These are phyloP conservation scores for Termitomyces sp. DNA, from an alignment of 768 basidiomycete genomes.

Conservation along the genomic window DNA sequence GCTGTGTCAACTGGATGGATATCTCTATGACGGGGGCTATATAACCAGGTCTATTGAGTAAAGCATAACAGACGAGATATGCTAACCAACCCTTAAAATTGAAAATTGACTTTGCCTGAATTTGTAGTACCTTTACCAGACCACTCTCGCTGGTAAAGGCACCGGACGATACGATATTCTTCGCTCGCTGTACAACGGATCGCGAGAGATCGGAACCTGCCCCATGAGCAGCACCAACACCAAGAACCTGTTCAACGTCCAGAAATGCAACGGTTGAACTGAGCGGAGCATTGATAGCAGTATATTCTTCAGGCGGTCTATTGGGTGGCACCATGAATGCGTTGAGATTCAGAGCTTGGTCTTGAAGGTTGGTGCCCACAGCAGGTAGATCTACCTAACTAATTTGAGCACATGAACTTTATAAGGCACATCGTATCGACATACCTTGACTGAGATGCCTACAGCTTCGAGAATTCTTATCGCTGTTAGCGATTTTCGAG, in stretches of 20 bases:
- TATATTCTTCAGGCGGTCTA: background rate
- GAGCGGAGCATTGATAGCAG: conserved; percentile 4
- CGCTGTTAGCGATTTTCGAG: background rate
- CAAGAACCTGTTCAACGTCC: conserved; percentile 11
- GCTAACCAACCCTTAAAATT: background rate
- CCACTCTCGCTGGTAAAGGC: conserved; percentile 10
- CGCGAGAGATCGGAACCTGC: background rate
- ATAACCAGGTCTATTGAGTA: background rate
- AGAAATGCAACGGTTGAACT: conserved; percentile 4
- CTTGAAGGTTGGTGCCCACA: conserved; percentile 15
- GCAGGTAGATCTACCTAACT: conserved; percentile 11
- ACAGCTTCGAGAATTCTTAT: conserved; percentile 8
- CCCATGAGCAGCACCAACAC: background rate
- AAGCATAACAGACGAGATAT: no score
- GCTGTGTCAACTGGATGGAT: background rate
- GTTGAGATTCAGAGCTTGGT: conserved; percentile 7
- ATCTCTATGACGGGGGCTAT: conserved; percentile 13
- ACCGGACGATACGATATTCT: conserved; percentile 12
- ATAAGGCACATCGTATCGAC: background rate
- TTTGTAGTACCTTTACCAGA: conserved; percentile 6
- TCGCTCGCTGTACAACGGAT: conserved; percentile 3
- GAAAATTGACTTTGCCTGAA: conserved; percentile 10
- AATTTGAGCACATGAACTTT: background rate
- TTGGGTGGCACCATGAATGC: background rate
- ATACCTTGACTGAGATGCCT: conserved; percentile 7